A percentile compares a stretch with the other conserved stretches of the same genome.
Conservation (phyloP, 2,329 filamentous ascomycete species). For the Ophiostoma tasmaniense region DNA sequence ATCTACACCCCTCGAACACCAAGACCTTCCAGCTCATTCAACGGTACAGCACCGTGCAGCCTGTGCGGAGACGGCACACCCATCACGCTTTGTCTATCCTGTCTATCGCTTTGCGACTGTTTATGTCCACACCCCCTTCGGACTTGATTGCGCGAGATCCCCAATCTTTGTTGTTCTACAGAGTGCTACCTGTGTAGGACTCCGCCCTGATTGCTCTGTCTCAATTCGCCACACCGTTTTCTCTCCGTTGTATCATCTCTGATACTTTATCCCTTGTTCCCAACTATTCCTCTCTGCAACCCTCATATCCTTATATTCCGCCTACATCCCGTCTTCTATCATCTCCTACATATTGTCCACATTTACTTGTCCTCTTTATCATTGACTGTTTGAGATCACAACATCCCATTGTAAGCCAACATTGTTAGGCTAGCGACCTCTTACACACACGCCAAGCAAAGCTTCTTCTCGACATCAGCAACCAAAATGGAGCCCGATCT, state of each 20-base stretch:
- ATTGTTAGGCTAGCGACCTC: not conserved
- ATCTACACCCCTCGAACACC: not conserved
- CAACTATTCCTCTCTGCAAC: not conserved
- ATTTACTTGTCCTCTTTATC: not conserved
- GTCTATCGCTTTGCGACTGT: not conserved
- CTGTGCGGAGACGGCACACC: not conserved
- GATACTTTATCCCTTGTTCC: not conserved
- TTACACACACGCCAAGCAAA: not conserved
- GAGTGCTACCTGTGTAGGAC: no score
- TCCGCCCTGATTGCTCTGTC: not conserved
- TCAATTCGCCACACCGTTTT: not conserved
- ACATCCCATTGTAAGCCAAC: not conserved
- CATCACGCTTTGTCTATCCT: not conserved
- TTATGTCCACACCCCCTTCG: not conserved
- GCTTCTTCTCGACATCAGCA: not conserved
- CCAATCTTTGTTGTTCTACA: not conserved
- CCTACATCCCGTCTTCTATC: not conserved
- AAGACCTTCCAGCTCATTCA: not conserved
- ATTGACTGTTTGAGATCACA: not conserved
- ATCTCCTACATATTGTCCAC: no score
- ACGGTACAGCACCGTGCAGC: not conserved
- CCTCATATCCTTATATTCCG: not conserved
- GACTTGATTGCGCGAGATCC: not conserved
- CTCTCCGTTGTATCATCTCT: not conserved
- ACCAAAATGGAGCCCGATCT: slow-evolving; percentile 27